These are phyloP conservation scores for Rhodotorula glutinis DNA, from an alignment of 1,284 basidiomycete genomes.

Conservation along the genomic window DNA sequence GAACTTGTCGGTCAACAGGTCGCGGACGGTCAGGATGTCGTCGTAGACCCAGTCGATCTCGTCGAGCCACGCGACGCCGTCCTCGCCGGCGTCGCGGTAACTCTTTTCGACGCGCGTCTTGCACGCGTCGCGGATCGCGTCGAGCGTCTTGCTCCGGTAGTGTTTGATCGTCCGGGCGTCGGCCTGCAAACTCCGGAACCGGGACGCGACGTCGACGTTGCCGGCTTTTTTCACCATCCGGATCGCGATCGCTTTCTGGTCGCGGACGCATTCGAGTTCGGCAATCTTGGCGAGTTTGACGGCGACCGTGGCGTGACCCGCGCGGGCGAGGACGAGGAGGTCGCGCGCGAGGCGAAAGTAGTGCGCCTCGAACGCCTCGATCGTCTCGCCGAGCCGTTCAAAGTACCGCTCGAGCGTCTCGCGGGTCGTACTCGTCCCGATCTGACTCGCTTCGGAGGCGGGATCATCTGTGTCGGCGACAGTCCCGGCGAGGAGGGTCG, in stretches of 20 bases:
- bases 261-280: conserved; percentile 86
- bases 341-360: conserved; percentile 73
- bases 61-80: conserved; percentile 65
- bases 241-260: conserved; percentile 93
- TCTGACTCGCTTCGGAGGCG: conserved; percentile 32
- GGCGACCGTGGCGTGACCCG: conserved; percentile 75
- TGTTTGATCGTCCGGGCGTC: conserved; percentile 93
- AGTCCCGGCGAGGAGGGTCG: conserved; percentile 36
- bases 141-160: conserved; percentile 85
- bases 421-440: conserved; percentile 13
- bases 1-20: conserved; percentile 83
- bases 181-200: conserved; percentile 86
- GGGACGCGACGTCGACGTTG: conserved; percentile 80
- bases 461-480: conserved; percentile 50
- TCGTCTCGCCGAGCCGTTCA: conserved; percentile 71
- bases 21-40: conserved; percentile 85
- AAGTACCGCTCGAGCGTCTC: conserved; percentile 72
- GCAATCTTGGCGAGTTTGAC: conserved; percentile 91
- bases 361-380: conserved; percentile 82
- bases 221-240: conserved; percentile 89
- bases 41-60: conserved; percentile 87
- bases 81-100: conserved; percentile 23
- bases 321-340: conserved; percentile 74
- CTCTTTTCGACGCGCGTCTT: conserved; percentile 28
- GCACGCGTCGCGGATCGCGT: conserved; percentile 63